Conservation (phyloP, 345 rosid species). For the Erysimum cheiranthoides region DNA sequence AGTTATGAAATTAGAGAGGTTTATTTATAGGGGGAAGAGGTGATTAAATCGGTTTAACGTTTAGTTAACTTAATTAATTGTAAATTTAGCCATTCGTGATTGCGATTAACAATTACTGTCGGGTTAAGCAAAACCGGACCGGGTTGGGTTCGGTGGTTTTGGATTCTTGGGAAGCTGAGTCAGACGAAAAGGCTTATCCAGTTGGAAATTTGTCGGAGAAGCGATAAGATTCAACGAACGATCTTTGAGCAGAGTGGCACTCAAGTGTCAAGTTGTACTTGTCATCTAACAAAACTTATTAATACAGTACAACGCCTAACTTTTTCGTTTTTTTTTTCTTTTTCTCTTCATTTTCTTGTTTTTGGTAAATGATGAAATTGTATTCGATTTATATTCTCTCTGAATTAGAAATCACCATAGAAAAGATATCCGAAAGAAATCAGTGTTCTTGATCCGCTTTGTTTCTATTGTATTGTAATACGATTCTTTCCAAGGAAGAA, state of each 20-base stretch:
- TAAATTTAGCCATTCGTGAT: background rate
- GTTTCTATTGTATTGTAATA: too few relatives aligned
- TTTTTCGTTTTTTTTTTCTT: too few relatives aligned
- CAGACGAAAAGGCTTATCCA: slow-evolving; percentile 36
- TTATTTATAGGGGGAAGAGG: slow-evolving; percentile 32
- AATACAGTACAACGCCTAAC: too few relatives aligned
- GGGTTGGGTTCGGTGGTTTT: background rate
- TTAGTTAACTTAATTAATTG: background rate
- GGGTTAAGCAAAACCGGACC: background rate
- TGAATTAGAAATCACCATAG: too few relatives aligned
- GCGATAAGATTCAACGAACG: slow-evolving; percentile 19
- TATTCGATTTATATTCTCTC: background rate
- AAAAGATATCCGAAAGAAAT: too few relatives aligned
- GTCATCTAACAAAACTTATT: background rate
- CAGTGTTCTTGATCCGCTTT: too few relatives aligned
- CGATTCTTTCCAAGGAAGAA: too few relatives aligned
- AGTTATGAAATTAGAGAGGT: background rate
- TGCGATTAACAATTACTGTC: background rate
- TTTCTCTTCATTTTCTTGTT: background rate
- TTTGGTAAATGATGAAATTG: background rate
- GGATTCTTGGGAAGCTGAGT: slow-evolving; percentile 24
- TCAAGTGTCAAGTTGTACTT: background rate
- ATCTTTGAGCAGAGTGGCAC: background rate
- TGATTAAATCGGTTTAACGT: background rate
- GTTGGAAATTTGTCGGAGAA: slow-evolving; percentile 2